A percentile compares a stretch with the other conserved stretches of the same genome.
phyloP scores from a whole-genome alignment of 768 basidiomycete species.

The Lentinula sp. region DNA sequence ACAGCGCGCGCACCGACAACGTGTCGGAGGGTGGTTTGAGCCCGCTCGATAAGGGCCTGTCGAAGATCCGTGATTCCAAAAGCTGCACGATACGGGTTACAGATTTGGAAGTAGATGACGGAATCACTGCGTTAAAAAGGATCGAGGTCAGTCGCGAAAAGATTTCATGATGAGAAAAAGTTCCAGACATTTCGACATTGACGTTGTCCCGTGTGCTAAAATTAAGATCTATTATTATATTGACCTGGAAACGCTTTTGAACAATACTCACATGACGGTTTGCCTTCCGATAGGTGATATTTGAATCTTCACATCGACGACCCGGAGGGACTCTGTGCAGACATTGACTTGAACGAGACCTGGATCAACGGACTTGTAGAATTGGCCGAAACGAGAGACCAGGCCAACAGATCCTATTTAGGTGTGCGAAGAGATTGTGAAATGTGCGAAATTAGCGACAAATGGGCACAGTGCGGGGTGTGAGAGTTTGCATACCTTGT shows the following conservation, averaged over 20 bases:
- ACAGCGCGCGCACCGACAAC: conserved; percentile 93
- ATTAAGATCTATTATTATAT: not conserved
- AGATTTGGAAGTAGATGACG: conserved; percentile 90
- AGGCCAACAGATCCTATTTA: conserved; percentile 77
- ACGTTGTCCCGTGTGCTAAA: conserved; percentile 86
- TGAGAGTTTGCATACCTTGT: conserved; percentile 48
- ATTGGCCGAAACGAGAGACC: conserved; percentile 89
- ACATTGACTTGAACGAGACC: conserved; percentile 91
- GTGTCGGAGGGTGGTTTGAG: conserved; percentile 94
- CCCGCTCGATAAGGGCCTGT: conserved; percentile 76
- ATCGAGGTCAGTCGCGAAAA: not conserved
- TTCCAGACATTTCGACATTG: conserved; percentile 80
- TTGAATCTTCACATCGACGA: conserved; percentile 95
- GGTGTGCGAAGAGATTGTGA: conserved; percentile 13
- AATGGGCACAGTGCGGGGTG: not conserved
- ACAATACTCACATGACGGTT: conserved; percentile 60
- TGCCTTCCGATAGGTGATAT: conserved; percentile 85
- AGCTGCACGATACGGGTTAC: conserved; percentile 87
- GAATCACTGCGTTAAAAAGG: conserved; percentile 54
- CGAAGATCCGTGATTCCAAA: conserved; percentile 91
- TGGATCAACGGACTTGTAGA: conserved; percentile 94
- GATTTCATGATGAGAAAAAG: conserved; percentile 6
- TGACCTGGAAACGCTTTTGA: not conserved
- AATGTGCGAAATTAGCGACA: conserved; percentile 6
- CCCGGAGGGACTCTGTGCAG: conserved; percentile 81